These are phyloP conservation scores for Aspergillus sp. DNA, from an alignment of 2,329 filamentous ascomycete species.

Conservation along the genomic window DNA sequence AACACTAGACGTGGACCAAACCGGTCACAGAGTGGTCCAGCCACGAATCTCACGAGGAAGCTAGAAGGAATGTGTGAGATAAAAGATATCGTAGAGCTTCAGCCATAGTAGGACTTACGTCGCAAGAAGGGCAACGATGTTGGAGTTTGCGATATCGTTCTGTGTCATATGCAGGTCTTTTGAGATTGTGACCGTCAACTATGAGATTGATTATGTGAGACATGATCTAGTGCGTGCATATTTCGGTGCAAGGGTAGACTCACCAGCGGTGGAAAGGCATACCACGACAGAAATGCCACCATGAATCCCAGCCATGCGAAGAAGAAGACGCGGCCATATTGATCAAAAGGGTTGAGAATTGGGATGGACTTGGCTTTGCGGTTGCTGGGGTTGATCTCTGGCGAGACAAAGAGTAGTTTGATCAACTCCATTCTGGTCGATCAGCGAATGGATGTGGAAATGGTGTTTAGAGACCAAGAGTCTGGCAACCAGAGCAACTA, in stretches of 20 bases:
- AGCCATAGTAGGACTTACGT: constrained; percentile 49
- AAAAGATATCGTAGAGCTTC: not conserved
- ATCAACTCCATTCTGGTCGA: constrained; percentile 6
- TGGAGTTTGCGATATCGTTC: constrained; percentile 78
- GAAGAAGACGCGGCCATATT: constrained; percentile 85
- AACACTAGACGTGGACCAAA: constrained; percentile 81
- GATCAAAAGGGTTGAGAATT: constrained; percentile 71
- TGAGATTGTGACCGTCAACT: constrained; percentile 74
- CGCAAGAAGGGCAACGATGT: constrained; percentile 76
- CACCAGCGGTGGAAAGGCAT: constrained; percentile 84
- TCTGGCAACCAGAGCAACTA: not conserved
- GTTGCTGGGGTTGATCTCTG: constrained; percentile 80
- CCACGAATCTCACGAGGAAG: constrained; percentile 71
- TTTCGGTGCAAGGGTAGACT: constrained; percentile 28
- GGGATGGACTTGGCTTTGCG: constrained; percentile 79
- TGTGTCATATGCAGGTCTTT: constrained; percentile 71
- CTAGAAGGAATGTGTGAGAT: constrained; percentile 31
- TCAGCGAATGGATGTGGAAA: not conserved
- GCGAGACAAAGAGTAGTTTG: constrained; percentile 45
- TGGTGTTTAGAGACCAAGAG: not conserved
- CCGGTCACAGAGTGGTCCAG: constrained; percentile 80
- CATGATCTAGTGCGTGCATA: not conserved
- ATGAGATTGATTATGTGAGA: constrained; percentile 19
- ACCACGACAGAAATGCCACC: constrained; percentile 86
- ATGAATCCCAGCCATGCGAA: constrained; percentile 87